Percentiles rank a stretch among this genome's conserved stretches.
Conservation (phyloP, 192 early-diverging fungal species). For the Spizellomyces sp. region DNA sequence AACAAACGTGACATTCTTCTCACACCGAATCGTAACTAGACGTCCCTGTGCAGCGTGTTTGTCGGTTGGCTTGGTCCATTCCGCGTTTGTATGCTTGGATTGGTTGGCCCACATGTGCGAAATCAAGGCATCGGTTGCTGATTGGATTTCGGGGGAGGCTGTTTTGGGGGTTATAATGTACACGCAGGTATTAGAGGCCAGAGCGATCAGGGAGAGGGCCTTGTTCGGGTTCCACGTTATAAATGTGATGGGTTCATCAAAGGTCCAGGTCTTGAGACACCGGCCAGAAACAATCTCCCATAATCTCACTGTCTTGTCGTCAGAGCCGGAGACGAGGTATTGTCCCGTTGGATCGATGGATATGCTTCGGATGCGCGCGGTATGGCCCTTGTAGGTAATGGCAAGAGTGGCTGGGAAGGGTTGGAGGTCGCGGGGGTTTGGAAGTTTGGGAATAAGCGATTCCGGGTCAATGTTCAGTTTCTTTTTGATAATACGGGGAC, state of each 20-base stretch:
- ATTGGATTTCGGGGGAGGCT: conserved; percentile 20
- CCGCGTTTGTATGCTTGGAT: neutral
- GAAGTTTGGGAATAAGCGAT: conserved; percentile 92
- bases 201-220: conserved; percentile 75
- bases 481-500: conserved; percentile 87
- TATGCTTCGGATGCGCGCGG: conserved; percentile 74
- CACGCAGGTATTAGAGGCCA: conserved; percentile 55
- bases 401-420: conserved; percentile 88
- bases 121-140: conserved; percentile 37
- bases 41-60: neutral
- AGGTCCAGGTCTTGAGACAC: conserved; percentile 74
- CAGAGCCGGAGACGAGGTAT: conserved; percentile 79
- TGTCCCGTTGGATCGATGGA: conserved; percentile 93
- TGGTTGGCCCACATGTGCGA: conserved; percentile 25
- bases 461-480: conserved; percentile 87
- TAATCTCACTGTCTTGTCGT: conserved; percentile 84
- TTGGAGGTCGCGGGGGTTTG: conserved; percentile 89
- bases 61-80: conserved; percentile 40
- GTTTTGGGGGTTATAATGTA: conserved; percentile 40
- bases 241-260: conserved; percentile 68
- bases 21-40: conserved; percentile 7
- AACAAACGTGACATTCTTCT: conserved; percentile 69
- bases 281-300: conserved; percentile 94
- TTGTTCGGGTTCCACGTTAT: conserved; percentile 92
- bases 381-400: conserved; percentile 82